Conservation (phyloP, 2,329 filamentous ascomycete species). For the Chalaropsis thielavioides region DNA sequence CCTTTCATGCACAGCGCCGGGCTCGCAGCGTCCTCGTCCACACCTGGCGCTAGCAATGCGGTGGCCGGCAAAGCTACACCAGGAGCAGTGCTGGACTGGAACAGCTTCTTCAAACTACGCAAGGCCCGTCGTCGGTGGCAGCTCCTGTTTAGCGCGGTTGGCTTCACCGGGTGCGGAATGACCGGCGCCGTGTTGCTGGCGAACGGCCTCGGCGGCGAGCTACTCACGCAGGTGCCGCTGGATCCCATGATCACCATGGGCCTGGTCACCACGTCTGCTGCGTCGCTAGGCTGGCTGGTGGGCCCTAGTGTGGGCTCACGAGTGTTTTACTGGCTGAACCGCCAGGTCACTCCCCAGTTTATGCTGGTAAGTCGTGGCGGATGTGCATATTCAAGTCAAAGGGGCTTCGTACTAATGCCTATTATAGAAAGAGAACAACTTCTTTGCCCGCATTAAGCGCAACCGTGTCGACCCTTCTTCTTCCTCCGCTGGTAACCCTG, state of each 20-base stretch:
- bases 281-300: conserved; percentile 73
- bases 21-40: conserved; percentile 14
- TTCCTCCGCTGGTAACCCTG: conserved; percentile 78
- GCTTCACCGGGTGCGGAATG: conserved; percentile 46
- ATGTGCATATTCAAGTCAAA: neutral
- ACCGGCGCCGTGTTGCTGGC: conserved; percentile 52
- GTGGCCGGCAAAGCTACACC: neutral
- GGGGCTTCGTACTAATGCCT: neutral
- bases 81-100: conserved; percentile 55
- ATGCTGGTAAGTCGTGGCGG: conserved; percentile 38
- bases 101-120: conserved; percentile 83
- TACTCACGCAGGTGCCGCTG: conserved; percentile 59
- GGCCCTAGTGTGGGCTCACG: conserved; percentile 71
- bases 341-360: conserved; percentile 52
- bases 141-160: conserved; percentile 57
- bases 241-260: conserved; percentile 81
- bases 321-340: conserved; percentile 64
- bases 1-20: conserved; percentile 14
- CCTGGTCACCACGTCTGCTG: conserved; percentile 59
- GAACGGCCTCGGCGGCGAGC: conserved; percentile 54
- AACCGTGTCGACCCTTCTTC: conserved; percentile 82
- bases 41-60: conserved; percentile 23
- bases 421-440: conserved; percentile 73
- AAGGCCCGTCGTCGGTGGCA: conserved; percentile 74
- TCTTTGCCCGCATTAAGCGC: conserved; percentile 82